These are phyloP conservation scores for Strobilomyces confusus DNA, from an alignment of 768 basidiomycete species.

Conservation along the genomic window DNA sequence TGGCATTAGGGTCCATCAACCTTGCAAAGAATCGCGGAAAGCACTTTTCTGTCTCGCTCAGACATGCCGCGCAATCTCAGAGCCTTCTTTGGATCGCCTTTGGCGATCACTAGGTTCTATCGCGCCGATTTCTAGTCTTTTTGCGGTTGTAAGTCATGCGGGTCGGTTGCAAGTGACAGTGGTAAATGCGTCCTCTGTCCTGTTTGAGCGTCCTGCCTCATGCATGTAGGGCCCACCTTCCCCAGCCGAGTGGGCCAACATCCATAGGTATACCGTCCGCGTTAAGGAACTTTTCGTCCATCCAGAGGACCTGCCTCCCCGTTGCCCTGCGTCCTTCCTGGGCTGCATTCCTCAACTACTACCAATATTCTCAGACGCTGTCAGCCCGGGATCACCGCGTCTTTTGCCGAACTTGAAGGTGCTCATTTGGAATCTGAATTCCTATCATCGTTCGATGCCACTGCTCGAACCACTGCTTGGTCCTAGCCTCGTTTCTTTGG, in stretches of 20 bases:
- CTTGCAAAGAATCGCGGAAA: not conserved
- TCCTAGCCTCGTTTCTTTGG: not conserved
- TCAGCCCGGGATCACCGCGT: not conserved
- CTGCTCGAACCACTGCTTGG: not conserved
- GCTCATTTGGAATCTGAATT: not conserved
- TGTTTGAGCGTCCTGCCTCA: not conserved
- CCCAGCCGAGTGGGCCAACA: not conserved
- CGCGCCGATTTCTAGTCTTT: not conserved
- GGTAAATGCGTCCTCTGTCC: not conserved
- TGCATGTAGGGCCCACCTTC: not conserved
- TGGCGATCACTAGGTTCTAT: not conserved
- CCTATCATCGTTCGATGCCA: not conserved
- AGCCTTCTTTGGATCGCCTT: not conserved
- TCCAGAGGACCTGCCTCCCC: no score
- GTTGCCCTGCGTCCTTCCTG: not conserved
- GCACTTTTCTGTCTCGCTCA: not conserved
- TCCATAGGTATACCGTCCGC: not conserved
- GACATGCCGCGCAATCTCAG: not conserved
- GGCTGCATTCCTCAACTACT: not conserved
- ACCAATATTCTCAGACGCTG: no score
- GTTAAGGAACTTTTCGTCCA: not conserved
- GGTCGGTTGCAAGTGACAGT: no score
- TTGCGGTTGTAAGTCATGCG: not conserved
- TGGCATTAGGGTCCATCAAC: not conserved
- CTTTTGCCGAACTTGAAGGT: not conserved